Conservation (phyloP, 179 eudicot genomes). For the Beta corolliflora region DNA sequence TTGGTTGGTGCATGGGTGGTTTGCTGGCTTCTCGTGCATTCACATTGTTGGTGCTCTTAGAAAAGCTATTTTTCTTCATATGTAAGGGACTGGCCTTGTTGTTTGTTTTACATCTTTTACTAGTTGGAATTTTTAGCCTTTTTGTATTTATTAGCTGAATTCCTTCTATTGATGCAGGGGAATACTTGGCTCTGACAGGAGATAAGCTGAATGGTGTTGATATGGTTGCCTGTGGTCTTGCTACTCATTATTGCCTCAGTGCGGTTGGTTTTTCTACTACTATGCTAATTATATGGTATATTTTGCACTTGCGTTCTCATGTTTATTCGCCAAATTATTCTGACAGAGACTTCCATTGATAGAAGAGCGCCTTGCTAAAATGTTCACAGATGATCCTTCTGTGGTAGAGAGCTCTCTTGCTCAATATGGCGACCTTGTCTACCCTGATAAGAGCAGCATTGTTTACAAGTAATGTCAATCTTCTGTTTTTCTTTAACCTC, state of each 20-base stretch:
- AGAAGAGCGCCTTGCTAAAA: conserved; percentile 84
- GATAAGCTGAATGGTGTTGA: conserved; percentile 88
- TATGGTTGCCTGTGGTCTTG: conserved; percentile 88
- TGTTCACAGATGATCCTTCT: conserved; percentile 75
- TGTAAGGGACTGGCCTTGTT: background rate
- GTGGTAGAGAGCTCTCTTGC: conserved; percentile 84
- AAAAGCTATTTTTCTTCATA: background rate
- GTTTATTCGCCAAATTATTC: background rate
- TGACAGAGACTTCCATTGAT: conserved; percentile 50
- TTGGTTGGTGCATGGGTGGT: background rate
- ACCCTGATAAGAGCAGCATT: conserved; percentile 68
- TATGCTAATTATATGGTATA: conserved; percentile 2
- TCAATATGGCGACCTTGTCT: conserved; percentile 91
- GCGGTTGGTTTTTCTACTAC: conserved; percentile 55
- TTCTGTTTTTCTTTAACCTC: conserved; percentile 15
- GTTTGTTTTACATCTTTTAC: background rate
- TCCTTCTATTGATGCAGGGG: conserved; percentile 57
- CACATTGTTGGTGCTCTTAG: background rate
- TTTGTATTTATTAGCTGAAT: background rate
- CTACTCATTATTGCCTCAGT: conserved; percentile 76
- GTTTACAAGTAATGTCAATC: conserved; percentile 61
- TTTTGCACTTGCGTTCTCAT: conserved; percentile 8
- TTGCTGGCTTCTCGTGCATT: background rate
- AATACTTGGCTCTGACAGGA: conserved; percentile 90
- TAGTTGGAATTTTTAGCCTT: background rate